Base-by-base conservation (phyloP, 257 asterid genomes). In the Gentiana straminea region DNA sequence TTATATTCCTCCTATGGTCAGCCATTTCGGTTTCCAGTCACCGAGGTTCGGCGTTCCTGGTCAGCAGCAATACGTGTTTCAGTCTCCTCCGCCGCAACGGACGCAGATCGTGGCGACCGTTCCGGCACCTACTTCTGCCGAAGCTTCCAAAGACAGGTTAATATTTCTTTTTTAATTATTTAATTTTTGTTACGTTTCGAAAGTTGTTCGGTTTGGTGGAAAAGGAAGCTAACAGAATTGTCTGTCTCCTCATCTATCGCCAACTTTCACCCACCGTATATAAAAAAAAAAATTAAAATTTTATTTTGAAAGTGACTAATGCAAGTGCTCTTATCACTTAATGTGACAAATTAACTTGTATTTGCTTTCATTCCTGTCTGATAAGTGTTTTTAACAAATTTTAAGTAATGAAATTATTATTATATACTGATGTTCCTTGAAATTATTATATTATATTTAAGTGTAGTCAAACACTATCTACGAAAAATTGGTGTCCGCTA, bases 81-180 rank as follows among this genome's bases (percentile, higher is more conserved):
- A 65, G 35, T 79, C 70, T 12, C 66, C 62, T 1, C 71, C 13
- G 7, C 79, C 59, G n/a, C 68, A 55, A 5, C 70, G 60, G 34
- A 58, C 61, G 12, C 73, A 62, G 49, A 77, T 50, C 8, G 67
- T 54, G 64, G 58, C 44, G 4, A 46, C 32, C 36, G 54, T 75
- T 59, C 54, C 64, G 24, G 65, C 56, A 8, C 35, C 72, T 15
- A 58, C 79, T 35, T 58, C 57, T 3, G 10, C 46, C 13, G 69
- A 64, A 52, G 12, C 64, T 56, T 65, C 75, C 3, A 84, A 82
- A 55, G 86, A 74, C 56, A 79, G 92, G 95, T 78, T 13, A 0
- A n/a, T 35, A 52, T 56, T 49, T 7, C 5, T 35, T 47, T 53
- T 38, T 48, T n/a, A 8, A 3, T 37, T 12, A n/a, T 24, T 24